Conservation (phyloP, 257 asterid genomes). For the Voacanga thouarsii region DNA sequence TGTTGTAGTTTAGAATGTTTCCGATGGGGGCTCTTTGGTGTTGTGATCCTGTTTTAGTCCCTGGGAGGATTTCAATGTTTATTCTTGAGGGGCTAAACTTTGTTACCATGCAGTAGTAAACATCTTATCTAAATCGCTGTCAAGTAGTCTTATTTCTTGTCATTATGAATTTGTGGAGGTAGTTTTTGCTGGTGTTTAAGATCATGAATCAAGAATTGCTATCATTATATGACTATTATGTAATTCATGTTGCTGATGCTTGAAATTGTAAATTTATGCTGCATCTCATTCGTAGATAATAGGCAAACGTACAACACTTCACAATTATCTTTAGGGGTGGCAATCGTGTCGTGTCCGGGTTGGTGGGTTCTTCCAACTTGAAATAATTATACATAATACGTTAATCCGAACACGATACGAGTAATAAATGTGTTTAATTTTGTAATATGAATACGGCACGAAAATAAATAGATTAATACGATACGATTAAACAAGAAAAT, state of each 20-base stretch:
- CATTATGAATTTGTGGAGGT: neutral
- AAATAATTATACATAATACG: too few species aligned
- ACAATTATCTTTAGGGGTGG: too few species aligned
- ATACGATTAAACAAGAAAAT: too few species aligned
- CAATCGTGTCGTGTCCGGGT: too few species aligned
- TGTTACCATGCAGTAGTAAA: constrained; percentile 7
- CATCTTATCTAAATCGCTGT: constrained; percentile 1
- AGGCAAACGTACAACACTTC: too few species aligned
- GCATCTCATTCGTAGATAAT: too few species aligned
- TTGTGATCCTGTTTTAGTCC: constrained; percentile 21
- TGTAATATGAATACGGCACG: too few species aligned
- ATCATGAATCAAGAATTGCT: neutral
- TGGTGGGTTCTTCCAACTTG: too few species aligned
- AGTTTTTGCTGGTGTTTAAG: neutral
- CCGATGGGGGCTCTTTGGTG: constrained; percentile 13
- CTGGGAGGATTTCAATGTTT: neutral
- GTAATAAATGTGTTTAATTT: too few species aligned
- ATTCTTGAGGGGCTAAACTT: constrained; percentile 4
- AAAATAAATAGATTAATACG: too few species aligned
- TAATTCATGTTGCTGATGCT: neutral
- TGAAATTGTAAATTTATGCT: neutral
- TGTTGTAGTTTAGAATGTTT: constrained; percentile 19
- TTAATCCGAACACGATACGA: too few species aligned
- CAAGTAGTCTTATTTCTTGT: neutral
- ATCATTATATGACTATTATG: neutral